phyloP scores from a whole-genome alignment of 768 basidiomycete species.

The Termitomyces sp. region DNA sequence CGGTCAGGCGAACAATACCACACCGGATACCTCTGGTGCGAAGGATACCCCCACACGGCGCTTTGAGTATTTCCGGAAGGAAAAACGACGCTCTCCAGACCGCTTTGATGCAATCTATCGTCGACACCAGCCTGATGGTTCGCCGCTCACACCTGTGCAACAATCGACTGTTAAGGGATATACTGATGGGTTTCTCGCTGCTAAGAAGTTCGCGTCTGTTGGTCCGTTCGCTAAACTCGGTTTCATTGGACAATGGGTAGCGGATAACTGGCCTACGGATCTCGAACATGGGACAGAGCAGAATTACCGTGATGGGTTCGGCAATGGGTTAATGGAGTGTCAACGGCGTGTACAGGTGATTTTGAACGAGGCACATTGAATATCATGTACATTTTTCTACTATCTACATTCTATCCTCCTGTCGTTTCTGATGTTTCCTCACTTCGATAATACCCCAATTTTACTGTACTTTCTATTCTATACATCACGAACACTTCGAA shows the following conservation, averaged over 20 bases:
- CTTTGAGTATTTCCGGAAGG: not conserved
- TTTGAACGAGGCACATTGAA: not conserved
- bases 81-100: conserved; percentile 5
- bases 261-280: conserved; percentile 37
- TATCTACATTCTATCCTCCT: not conserved
- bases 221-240: conserved; percentile 48
- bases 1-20: not conserved
- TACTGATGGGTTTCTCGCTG: conserved; percentile 54
- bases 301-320: conserved; percentile 43
- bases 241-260: conserved; percentile 59
- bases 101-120: conserved; percentile 25
- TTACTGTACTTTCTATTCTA: not conserved
- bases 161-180: conserved; percentile 42
- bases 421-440: not conserved
- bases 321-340: conserved; percentile 35
- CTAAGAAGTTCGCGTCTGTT: conserved; percentile 48
- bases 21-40: not conserved
- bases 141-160: conserved; percentile 16
- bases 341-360: conserved; percentile 1
- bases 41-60: not conserved
- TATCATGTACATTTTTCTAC: not conserved
- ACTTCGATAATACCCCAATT: not conserved
- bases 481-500: not conserved
- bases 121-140: conserved; percentile 10
- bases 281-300: conserved; percentile 36